Base-by-base conservation (phyloP, 2,329 filamentous ascomycete species). In the Diaporthe destruens region DNA sequence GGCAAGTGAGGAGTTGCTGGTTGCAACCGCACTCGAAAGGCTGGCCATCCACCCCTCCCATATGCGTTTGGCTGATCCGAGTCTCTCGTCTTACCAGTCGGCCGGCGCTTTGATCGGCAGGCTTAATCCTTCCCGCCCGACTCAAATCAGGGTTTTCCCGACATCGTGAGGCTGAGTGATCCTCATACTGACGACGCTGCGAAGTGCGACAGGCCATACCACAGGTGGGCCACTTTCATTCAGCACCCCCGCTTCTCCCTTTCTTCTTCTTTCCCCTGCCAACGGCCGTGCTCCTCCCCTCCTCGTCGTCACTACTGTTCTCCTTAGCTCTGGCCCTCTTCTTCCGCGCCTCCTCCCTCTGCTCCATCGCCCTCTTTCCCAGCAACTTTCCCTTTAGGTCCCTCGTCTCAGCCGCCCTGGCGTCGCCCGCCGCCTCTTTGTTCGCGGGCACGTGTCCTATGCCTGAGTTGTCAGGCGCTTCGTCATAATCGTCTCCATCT, bases 381-480 rank as follows among this genome's bases (percentile, higher is more conserved):
- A 80, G 77, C 23, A 81, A 42, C 57, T 78, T 77, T 4, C 79
- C 78, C 72, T 80, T 78, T 68, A 84, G 78, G 71, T 81, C 78
- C 67, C 78, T 76, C 32, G 76, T 71, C 69, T 77, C 42, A 77
- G 75, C 36, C 76, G 49, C 76, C 71, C 12, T 76, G 71, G 34
- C 76, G 71, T 23, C 77, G 77, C 9, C 25, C 69, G 34, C 76
- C 68, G 20, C 77, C 78, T 20, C 47, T 57, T 55, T 55, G 20
- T 51, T 71, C 8, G 80, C 75, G 3, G 81, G 76, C 12, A 79
- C 77, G 76, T 82, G 85, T 11, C 85, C 85, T 12, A 86, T 75
- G 47, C 85, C 85, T 32, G 82, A 80, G 76, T 85, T 85, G 49
- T 79, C 78, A 11, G 76, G 67, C 9, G 51, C 42, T 49, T 36